A percentile compares a stretch with the other conserved stretches of the same genome.
Evolutionary conservation across 306 rosid species (phyloP).

Genomic region (Vicia villosa): DNA sequence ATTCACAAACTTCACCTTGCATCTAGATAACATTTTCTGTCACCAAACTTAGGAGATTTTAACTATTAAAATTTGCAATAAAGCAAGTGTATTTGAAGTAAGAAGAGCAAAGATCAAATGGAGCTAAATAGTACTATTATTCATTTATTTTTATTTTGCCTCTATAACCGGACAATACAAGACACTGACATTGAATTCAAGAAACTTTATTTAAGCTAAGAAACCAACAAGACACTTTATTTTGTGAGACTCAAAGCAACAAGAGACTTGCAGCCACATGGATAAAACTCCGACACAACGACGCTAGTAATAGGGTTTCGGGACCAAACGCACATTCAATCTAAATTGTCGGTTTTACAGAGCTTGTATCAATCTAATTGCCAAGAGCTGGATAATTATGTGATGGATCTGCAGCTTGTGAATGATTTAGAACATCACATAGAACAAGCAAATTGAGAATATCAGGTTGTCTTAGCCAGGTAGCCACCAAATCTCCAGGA

Average conservation of each 20-base stretch:
- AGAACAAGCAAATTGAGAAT: constrained; percentile 38
- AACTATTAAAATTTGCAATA: background rate
- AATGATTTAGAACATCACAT: too few species aligned
- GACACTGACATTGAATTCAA: background rate
- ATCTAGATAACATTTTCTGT: background rate
- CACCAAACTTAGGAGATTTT: background rate
- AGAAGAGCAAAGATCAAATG: background rate
- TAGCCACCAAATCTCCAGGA: too few species aligned
- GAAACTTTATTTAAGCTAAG: background rate
- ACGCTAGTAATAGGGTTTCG: too few species aligned
- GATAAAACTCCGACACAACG: too few species aligned
- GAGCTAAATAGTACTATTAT: background rate
- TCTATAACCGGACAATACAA: background rate
- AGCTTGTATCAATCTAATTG: background rate
- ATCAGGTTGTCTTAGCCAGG: too few species aligned
- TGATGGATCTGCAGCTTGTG: too few species aligned
- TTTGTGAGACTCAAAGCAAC: too few species aligned
- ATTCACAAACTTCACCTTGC: too few species aligned
- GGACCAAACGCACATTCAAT: background rate
- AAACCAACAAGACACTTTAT: background rate
- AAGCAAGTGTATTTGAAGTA: background rate
- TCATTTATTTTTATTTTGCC: too few species aligned
- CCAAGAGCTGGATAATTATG: too few species aligned
- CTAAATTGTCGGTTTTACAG: background rate
- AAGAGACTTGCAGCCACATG: too few species aligned